Evolutionary conservation across 257 asterid genomes (phyloP).

Genomic region (Nicotiana benthamiana): DNA sequence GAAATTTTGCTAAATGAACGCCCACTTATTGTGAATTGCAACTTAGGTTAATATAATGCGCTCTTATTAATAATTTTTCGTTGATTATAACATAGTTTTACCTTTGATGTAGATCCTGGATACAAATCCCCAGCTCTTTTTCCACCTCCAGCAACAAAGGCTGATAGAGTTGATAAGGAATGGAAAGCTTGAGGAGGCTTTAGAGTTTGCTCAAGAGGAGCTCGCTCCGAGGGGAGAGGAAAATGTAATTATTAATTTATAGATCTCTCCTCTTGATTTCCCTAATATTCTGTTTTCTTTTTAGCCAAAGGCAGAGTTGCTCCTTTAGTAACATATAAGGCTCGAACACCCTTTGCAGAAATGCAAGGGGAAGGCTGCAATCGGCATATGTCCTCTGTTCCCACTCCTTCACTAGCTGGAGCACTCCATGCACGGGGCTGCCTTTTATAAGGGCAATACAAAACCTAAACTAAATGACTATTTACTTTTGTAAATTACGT

Average conservation of each 20-base stretch:
- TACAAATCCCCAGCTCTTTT: constrained; percentile 78
- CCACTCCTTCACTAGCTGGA: background rate
- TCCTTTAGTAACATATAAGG: background rate
- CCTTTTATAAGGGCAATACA: background rate
- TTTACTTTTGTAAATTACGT: background rate
- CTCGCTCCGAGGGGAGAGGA: constrained; percentile 95
- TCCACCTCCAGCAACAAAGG: constrained; percentile 90
- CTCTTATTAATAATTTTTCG: background rate
- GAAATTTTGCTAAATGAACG: background rate
- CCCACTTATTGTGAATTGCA: background rate
- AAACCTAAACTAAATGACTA: background rate
- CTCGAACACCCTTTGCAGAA: background rate
- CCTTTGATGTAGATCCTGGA: constrained; percentile 70
- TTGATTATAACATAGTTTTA: background rate
- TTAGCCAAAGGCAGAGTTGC: background rate
- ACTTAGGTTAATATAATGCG: background rate
- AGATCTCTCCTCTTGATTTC: background rate
- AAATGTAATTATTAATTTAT: constrained; percentile 39
- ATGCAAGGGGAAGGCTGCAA: background rate
- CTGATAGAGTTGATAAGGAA: constrained; percentile 75
- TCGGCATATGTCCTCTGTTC: background rate
- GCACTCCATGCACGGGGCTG: background rate
- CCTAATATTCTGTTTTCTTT: background rate
- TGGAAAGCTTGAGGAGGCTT: constrained; percentile 74
- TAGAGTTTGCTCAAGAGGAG: constrained; percentile 92